Evolutionary conservation across 2,329 filamentous ascomycete genomes (phyloP).

Genomic region (Cryphonectria parasitica): DNA sequence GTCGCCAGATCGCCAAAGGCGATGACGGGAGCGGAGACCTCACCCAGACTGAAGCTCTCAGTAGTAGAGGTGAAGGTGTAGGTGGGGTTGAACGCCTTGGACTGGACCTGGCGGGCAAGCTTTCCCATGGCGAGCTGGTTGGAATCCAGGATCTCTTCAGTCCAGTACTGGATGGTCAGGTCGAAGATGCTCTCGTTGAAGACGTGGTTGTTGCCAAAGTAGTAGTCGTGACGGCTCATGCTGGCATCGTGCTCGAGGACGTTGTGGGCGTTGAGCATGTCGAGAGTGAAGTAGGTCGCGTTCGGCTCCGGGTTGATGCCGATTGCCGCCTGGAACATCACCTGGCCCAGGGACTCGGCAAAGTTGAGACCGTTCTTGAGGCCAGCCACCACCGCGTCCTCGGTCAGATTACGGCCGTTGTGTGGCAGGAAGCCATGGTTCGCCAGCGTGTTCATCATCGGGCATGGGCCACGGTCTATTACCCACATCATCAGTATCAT

Average conservation of each 20-base stretch:
- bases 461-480: conserved; percentile 49
- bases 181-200: conserved; percentile 59
- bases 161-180: conserved; percentile 51
- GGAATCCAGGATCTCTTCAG: conserved; percentile 42
- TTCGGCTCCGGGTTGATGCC: conserved; percentile 48
- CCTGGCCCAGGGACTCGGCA: conserved; percentile 40
- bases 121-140: conserved; percentile 51
- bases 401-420: conserved; percentile 47
- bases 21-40: conserved; percentile 54
- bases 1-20: conserved; percentile 49
- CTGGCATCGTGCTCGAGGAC: conserved; percentile 55
- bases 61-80: conserved; percentile 49
- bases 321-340: conserved; percentile 50
- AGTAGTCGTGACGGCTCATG: conserved; percentile 51
- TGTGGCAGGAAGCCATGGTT: conserved; percentile 55
- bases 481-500: background rate
- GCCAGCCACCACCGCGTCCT: conserved; percentile 42
- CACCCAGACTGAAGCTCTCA: conserved; percentile 53
- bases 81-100: conserved; percentile 50
- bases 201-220: conserved; percentile 53
- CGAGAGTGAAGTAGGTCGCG: conserved; percentile 46
- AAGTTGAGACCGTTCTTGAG: conserved; percentile 49
- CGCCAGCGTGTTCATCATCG: conserved; percentile 56
- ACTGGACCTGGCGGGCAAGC: conserved; percentile 48
- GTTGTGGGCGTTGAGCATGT: conserved; percentile 50